Evolutionary conservation across 306 rosid species (phyloP), one percentile per base, ranked within the genome.

Genomic region (Quillaja saponaria): DNA sequence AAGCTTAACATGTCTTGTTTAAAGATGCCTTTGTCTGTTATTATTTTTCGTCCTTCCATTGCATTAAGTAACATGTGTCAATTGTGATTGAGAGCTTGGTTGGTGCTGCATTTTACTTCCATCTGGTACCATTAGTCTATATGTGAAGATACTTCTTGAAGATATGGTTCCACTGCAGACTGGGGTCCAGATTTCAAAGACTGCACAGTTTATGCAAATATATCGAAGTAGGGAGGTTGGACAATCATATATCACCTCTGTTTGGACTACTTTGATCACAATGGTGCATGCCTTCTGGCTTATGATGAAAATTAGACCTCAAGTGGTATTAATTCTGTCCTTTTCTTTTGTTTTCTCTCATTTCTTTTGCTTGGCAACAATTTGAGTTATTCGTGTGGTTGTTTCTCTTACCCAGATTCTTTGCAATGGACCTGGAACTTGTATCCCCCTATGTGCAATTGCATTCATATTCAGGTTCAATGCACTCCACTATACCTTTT

Each of bases 381-480:
- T 14, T 51, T 57, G 14, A 55, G 7, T 51, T 16, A 61, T 18
- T 40, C 8, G n/a, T 49, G 14, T 68, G n/a, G n/a, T n/a, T n/a
- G n/a, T 64, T 66, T 52, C 34, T 64, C 41, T 47, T 49, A 44
- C 71, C 49, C 81, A 91, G 97, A 82, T 88, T 80, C 90, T 91
- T 49, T 88, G 97, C 81, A 91, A 91, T 48, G 97, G 97, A 65
- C 96, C 95, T 25, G 97, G 97, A 72, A 91, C 97, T 55, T 91
- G 96, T 62, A 67, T 91, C 72, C 96, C 97, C 12, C 79, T 91
- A 28, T 91, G 97, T 61, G 68, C 75, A 49, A 88, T 91, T 34
- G 96, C 95, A 15, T 91, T 85, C 81, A 55, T 85, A 57, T 88
- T 84, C 54, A 88, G 97, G 97, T 88, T 64, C 48, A 25, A 28